Conservation (phyloP, 75 land plant species). For the Picea glauca region DNA sequence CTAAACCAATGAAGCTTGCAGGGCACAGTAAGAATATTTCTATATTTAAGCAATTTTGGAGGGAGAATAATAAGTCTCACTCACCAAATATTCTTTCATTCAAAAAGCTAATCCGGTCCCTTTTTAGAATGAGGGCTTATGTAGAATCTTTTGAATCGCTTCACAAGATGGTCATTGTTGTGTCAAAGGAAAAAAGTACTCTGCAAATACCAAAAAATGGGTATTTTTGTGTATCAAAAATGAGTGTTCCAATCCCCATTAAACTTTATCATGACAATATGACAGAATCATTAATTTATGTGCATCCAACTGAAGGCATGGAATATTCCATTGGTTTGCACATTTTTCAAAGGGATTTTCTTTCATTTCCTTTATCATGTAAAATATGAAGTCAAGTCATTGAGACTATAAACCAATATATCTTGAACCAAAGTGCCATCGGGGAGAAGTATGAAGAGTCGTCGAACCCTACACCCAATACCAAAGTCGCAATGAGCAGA, state of each 20-base stretch:
- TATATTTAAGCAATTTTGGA: constrained; percentile 51
- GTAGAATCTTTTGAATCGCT: constrained; percentile 34
- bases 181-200: constrained; percentile 7
- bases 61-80: constrained; percentile 32
- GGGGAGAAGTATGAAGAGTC: too few species aligned
- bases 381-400: background rate
- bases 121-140: constrained; percentile 40
- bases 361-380: background rate
- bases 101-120: constrained; percentile 41
- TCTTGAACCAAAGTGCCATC: background rate
- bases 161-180: constrained; percentile 50
- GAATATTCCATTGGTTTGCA: background rate
- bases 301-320: background rate
- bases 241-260: constrained; percentile 48
- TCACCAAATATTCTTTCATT: constrained; percentile 28
- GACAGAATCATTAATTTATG: background rate
- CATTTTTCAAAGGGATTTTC: background rate
- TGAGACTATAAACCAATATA: background rate
- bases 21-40: constrained; percentile 41
- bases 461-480: too few species aligned
- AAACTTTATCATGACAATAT: background rate
- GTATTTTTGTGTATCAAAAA: constrained; percentile 8
- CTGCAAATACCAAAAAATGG: constrained; percentile 11
- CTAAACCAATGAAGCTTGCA: constrained; percentile 32
- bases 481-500: too few species aligned